A percentile compares a stretch with the other conserved stretches of the same genome.
Evolutionary conservation across 164 flowering plant genomes (phyloP).

Genomic region (Echeveria elegans): DNA sequence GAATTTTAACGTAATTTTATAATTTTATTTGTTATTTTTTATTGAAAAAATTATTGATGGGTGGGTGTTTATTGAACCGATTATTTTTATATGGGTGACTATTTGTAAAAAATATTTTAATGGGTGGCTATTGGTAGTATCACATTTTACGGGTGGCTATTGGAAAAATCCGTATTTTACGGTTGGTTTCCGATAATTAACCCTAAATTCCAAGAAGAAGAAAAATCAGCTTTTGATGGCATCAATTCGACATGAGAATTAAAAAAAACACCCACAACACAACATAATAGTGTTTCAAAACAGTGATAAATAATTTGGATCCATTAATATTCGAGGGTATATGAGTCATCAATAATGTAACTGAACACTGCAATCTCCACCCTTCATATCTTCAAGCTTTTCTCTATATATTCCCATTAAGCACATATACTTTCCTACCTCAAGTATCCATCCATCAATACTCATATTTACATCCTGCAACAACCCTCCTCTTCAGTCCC

Average conservation of each 20-base stretch:
- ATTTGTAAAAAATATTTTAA: no score
- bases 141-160: no score
- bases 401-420: neutral
- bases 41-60: no score
- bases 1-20: no score
- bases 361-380: slow-evolving; percentile 1
- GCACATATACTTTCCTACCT: neutral
- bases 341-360: neutral
- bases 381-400: slow-evolving; percentile 1
- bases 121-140: no score
- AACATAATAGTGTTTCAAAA: neutral
- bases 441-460: neutral
- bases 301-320: neutral
- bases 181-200: no score
- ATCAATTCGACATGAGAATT: neutral
- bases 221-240: neutral
- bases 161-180: no score
- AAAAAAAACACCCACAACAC: neutral
- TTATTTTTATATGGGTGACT: no score
- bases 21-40: no score
- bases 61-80: no score
- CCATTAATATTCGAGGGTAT: neutral
- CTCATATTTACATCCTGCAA: neutral
- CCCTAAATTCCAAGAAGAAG: no score
- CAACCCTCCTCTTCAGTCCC: neutral